Evolutionary conservation across 2,329 filamentous ascomycete species (phyloP), one percentile per base, ranked within the genome.

Genomic region (Calcarisporium arbuscula): DNA sequence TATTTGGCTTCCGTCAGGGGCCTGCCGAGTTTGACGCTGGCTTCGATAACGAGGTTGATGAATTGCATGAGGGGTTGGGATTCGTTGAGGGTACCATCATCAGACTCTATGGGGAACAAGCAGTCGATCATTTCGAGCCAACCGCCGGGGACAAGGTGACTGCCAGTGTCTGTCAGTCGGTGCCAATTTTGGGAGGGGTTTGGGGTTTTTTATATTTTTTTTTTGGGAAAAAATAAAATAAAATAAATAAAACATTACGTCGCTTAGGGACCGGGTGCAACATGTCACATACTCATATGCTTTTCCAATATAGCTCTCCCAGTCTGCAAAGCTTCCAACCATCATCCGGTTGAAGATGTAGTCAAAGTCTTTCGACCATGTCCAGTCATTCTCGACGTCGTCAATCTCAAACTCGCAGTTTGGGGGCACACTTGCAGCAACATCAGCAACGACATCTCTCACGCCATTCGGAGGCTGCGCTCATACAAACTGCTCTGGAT

Each of bases 401-500:
- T 62, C 57, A 11, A 62, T 46, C 20, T 62, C 56, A 28, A 60
- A 62, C 4, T 37, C 41, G 17, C 54, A 59, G 34, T 61, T 60
- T 5, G 58, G 55, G 4, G 59, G 58, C 1, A 61, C 53, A 52
- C 58, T 56, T n/a, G n/a, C n/a, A n/a, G n/a, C n/a, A n/a, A n/a
- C n/a, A n/a, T n/a, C n/a, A n/a, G n/a, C n/a, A n/a, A n/a, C n/a
- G n/a, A n/a, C n/a, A n/a, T n/a, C n/a, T n/a, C n/a, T n/a, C n/a
- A n/a, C n/a, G n/a, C n/a, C n/a, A n/a, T n/a, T n/a, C n/a, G n/a
- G n/a, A n/a, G n/a, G n/a, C n/a, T n/a, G n/a, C n/a, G n/a, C n/a
- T n/a, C 52, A 15, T 41, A 61, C 56, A 59, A 59, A 1, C 34
- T 36, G 1, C 61, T 58, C 19, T 65, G 62, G 4, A 65, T 65